Percentiles rank a stretch among this genome's conserved stretches.
These are phyloP conservation scores for Tetrahymena thermophila DNA, from an alignment of 73 alveolate genomes.

Conservation along the genomic window DNA sequence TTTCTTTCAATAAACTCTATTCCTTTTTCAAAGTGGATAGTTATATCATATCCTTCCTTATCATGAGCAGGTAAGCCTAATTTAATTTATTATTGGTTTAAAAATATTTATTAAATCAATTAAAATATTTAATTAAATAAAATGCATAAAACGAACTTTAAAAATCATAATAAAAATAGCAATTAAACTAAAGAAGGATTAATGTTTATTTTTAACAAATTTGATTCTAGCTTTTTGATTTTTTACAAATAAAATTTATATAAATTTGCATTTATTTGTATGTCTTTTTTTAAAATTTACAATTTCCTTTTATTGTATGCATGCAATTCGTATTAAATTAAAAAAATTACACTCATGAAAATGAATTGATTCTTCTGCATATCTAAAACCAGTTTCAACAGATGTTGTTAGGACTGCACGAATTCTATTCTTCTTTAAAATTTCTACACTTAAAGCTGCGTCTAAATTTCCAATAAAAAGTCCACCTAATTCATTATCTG, in stretches of 20 bases:
- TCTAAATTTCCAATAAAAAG: slow-evolving; percentile 32
- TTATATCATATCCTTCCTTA: slow-evolving; percentile 39
- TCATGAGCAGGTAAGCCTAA: slow-evolving; percentile 38
- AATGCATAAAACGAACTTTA: background rate
- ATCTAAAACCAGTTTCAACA: slow-evolving; percentile 19
- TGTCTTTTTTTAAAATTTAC: background rate
- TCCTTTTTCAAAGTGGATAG: slow-evolving; percentile 46
- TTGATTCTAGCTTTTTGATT: no score
- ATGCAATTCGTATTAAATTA: background rate
- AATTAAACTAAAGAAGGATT: no score
- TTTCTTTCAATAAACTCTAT: slow-evolving; percentile 63
- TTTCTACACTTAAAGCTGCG: slow-evolving; percentile 27
- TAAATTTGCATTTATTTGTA: no score
- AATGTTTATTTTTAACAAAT: no score
- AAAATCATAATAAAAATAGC: no score
- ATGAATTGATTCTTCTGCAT: slow-evolving; percentile 48
- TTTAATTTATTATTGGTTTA: background rate
- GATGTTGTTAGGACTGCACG: slow-evolving; percentile 47
- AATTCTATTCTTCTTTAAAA: slow-evolving; percentile 23
- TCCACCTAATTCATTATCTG: slow-evolving; percentile 32
- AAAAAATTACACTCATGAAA: slow-evolving; percentile 34
- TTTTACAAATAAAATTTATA: no score
- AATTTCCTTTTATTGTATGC: no score
- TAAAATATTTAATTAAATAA: background rate
- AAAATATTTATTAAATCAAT: background rate